Conservation (phyloP, 257 asterid species). For the Eucommia ulmoides region DNA sequence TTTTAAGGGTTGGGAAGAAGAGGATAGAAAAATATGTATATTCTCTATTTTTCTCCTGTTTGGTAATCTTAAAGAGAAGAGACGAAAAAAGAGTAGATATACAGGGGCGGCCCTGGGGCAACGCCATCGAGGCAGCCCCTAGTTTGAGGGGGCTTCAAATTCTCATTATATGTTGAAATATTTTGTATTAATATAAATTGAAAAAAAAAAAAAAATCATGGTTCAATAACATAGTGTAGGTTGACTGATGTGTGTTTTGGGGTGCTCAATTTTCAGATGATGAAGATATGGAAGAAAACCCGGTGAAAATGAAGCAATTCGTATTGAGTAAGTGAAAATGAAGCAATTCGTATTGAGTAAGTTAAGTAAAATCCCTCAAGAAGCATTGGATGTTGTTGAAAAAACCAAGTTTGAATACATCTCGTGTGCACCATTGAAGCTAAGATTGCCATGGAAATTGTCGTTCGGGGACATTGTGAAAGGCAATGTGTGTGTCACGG, state of each 20-base stretch:
- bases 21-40: no score
- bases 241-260: neutral
- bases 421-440: conserved; percentile 34
- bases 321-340: no score
- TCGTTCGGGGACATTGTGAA: conserved; percentile 31
- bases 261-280: conserved; percentile 19
- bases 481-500: conserved; percentile 48
- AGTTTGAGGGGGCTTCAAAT: neutral
- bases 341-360: conserved; percentile 38
- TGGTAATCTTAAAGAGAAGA: no score
- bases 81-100: no score
- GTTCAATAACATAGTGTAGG: no score
- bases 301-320: conserved; percentile 52
- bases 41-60: no score
- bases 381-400: conserved; percentile 23
- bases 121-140: neutral
- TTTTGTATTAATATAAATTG: neutral
- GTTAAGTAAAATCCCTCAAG: conserved; percentile 18
- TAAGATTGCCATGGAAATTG: conserved; percentile 54
- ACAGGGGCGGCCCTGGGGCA: no score
- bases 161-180: neutral
- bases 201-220: no score
- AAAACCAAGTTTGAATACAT: conserved; percentile 34
- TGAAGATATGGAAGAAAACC: conserved; percentile 25
- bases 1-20: no score